phyloP scores from a whole-genome alignment of 768 basidiomycete genomes.

The Artomyces pyxidatus region DNA sequence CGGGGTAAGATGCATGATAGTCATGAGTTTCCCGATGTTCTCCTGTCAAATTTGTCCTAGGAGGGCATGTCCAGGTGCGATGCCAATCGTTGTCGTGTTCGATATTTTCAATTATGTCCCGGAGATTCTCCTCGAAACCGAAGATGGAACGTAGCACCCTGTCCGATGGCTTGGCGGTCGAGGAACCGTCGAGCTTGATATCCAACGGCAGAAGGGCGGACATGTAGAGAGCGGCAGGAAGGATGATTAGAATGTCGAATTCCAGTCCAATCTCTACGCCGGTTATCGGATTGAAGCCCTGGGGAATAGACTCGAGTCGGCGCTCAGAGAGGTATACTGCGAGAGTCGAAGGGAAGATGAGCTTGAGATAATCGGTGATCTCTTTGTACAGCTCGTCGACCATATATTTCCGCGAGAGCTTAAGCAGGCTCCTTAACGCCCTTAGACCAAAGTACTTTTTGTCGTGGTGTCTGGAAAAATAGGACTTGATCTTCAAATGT shows the following conservation, averaged over 20 bases:
- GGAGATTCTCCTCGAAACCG: no score
- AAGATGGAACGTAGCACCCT: no score
- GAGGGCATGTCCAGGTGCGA: no score
- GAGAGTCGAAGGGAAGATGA: not conserved
- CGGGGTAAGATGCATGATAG: no score
- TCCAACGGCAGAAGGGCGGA: no score
- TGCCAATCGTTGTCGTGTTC: no score
- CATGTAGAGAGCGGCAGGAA: not conserved
- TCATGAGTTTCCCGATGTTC: no score
- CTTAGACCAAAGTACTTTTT: not conserved
- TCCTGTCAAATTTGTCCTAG: no score
- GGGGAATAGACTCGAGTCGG: not conserved
- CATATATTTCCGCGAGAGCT: not conserved
- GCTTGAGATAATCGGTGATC: not conserved
- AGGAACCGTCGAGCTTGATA: no score
- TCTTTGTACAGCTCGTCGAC: not conserved
- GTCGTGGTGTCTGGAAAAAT: not conserved
- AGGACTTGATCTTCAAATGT: not conserved
- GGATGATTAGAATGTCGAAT: not conserved
- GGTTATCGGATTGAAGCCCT: not conserved
- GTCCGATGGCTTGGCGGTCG: no score
- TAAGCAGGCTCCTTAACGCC: not conserved
- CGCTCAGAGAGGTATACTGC: not conserved
- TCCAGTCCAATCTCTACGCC: not conserved
- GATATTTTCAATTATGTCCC: no score